A percentile compares a stretch with the other conserved stretches of the same genome.
Conservation (phyloP, 2,329 filamentous ascomycete species). For the Hypoxylon sp. region DNA sequence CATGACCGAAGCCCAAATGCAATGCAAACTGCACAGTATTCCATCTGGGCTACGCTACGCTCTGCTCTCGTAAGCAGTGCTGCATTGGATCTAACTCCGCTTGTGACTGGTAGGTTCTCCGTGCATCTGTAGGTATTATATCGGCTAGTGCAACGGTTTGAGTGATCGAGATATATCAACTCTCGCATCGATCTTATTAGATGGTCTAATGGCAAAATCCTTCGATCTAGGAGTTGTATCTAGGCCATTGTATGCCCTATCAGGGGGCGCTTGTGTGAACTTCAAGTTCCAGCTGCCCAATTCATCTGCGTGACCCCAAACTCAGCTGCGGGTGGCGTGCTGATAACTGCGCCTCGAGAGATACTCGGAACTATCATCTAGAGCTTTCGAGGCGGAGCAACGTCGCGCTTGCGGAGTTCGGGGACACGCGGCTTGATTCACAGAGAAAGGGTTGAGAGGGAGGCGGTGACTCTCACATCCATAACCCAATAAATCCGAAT, state of each 20-base stretch:
- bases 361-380: neutral
- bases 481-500: conserved; percentile 1
- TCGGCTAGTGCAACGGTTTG: conserved; percentile 21
- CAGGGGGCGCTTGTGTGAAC: neutral
- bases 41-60: conserved; percentile 20
- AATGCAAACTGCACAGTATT: conserved; percentile 27
- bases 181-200: conserved; percentile 13
- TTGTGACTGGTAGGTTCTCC: conserved; percentile 27
- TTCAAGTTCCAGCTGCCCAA: conserved; percentile 1
- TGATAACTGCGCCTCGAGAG: neutral
- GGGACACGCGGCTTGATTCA: conserved; percentile 9
- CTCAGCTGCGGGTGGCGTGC: conserved; percentile 5
- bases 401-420: conserved; percentile 18
- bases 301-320: conserved; percentile 1
- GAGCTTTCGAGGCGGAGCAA: conserved; percentile 19
- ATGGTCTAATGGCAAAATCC: conserved; percentile 4
- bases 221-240: conserved; percentile 8
- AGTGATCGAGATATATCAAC: conserved; percentile 14
- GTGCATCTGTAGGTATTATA: conserved; percentile 29
- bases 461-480: conserved; percentile 19
- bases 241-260: conserved; percentile 25
- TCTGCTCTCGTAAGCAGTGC: conserved; percentile 40
- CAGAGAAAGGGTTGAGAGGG: conserved; percentile 6
- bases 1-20: conserved; percentile 21
- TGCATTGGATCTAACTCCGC: conserved; percentile 33